Conservation (phyloP, 2,329 filamentous ascomycete genomes). For the Rhexocercosporidium sp. region DNA sequence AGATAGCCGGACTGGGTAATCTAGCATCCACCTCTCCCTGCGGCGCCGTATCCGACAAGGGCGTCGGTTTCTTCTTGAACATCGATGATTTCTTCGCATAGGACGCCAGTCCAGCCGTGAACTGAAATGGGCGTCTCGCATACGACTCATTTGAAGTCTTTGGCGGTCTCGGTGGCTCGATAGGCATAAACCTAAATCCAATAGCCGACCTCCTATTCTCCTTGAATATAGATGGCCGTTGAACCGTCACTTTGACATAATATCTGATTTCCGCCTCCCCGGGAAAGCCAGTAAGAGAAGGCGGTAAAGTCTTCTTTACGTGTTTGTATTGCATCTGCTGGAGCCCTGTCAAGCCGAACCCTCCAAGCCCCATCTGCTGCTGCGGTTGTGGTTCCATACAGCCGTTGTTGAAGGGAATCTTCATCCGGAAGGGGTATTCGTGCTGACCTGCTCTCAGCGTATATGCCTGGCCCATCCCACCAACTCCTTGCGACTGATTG, state of each 20-base stretch:
- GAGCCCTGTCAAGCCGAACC: constrained; percentile 65
- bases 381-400: constrained; percentile 56
- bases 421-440: constrained; percentile 79
- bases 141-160: constrained; percentile 78
- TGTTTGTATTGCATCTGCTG: constrained; percentile 70
- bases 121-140: constrained; percentile 72
- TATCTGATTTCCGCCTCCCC: constrained; percentile 90
- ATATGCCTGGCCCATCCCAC: constrained; percentile 48
- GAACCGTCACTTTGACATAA: constrained; percentile 94
- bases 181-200: constrained; percentile 86
- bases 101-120: constrained; percentile 48
- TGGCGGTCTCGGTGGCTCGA: constrained; percentile 80
- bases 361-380: constrained; percentile 58
- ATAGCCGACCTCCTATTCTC: constrained; percentile 78
- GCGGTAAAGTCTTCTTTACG: constrained; percentile 85
- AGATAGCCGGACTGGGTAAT: constrained; percentile 82
- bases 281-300: constrained; percentile 85
- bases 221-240: constrained; percentile 85
- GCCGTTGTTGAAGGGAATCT: constrained; percentile 77
- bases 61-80: constrained; percentile 38
- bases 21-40: constrained; percentile 79
- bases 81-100: constrained; percentile 41
- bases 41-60: constrained; percentile 56
- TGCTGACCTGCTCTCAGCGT: constrained; percentile 72
- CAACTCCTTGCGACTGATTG: constrained; percentile 37